These are phyloP conservation scores for Neostapfia colusana DNA, from an alignment of 176 grass and related monocot species.

Conservation along the genomic window DNA sequence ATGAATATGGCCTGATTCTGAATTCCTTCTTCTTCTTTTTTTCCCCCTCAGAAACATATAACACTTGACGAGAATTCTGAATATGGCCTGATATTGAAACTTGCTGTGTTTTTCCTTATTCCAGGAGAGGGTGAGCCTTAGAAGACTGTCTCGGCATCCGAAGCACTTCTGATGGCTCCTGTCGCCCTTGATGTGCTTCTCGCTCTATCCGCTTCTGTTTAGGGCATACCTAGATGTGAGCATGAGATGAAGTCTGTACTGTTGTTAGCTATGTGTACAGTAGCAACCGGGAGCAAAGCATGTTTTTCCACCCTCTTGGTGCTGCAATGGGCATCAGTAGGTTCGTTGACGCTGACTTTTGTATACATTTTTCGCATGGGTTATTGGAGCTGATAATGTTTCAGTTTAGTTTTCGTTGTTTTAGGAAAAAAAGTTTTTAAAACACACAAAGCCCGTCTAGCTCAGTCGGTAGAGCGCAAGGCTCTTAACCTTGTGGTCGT, in stretches of 20 bases:
- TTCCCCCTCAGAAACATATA: background rate
- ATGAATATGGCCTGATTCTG: background rate
- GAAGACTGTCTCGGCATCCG: slow-evolving; percentile 61
- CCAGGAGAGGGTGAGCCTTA: slow-evolving; percentile 63
- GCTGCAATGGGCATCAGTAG: slow-evolving; percentile 11
- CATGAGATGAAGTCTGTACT: background rate
- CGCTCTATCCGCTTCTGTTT: background rate
- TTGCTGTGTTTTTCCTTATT: slow-evolving; percentile 2
- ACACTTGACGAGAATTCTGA: background rate
- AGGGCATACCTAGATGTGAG: slow-evolving; percentile 20
- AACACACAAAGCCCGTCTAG: slow-evolving; percentile 44
- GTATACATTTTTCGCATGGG: background rate
- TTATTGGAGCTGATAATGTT: no score
- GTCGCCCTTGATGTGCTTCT: background rate
- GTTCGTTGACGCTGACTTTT: slow-evolving; percentile 19
- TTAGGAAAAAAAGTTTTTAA: no score
- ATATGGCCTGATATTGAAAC: background rate
- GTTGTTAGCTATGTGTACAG: slow-evolving; percentile 13
- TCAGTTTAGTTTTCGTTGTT: no score
- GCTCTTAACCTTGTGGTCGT: slow-evolving; percentile 60
- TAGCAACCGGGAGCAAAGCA: slow-evolving; percentile 16
- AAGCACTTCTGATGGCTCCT: slow-evolving; percentile 38
- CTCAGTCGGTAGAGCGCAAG: slow-evolving; percentile 53
- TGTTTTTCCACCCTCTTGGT: slow-evolving; percentile 1
- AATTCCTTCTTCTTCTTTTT: no score